Evolutionary conservation across 2,329 filamentous ascomycete genomes (phyloP).

Genomic region (Diaporthe sp.): DNA sequence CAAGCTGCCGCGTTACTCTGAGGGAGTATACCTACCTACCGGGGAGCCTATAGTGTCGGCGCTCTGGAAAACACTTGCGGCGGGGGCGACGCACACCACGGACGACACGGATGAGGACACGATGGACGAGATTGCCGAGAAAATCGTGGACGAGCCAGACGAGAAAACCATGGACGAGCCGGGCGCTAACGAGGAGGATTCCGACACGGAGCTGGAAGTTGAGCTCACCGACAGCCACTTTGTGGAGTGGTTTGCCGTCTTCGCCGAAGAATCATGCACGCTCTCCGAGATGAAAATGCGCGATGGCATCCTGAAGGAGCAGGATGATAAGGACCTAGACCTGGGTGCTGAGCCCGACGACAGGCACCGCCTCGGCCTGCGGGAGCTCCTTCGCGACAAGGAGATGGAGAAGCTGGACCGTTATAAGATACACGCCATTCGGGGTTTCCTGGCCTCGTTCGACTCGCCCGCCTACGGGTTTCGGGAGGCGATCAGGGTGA

Average conservation of each 20-base stretch:
- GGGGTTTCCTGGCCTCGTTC: neutral
- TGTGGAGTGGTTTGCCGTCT: neutral
- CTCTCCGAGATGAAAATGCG: constrained; percentile 8
- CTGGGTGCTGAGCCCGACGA: neutral
- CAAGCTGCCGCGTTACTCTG: neutral
- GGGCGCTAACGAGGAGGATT: neutral
- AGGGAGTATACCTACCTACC: neutral
- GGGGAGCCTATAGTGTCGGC: neutral
- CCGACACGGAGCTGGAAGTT: neutral
- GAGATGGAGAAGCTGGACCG: neutral
- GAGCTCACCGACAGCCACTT: constrained; percentile 7
- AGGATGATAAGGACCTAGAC: neutral
- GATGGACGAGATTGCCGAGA: no score
- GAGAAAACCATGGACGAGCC: no score
- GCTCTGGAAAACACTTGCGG: constrained; percentile 7
- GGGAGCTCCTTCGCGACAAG: neutral
- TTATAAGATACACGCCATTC: neutral
- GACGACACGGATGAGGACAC: no score
- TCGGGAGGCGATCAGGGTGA: neutral
- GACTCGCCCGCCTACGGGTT: neutral
- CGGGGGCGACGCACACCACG: neutral
- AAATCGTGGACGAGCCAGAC: no score
- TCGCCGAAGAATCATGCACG: neutral
- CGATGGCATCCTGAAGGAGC: neutral
- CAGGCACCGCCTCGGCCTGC: neutral